Percentiles rank a stretch among this genome's conserved stretches.
Conservation (phyloP, 106 monocot species). For the Acorus calamus region DNA sequence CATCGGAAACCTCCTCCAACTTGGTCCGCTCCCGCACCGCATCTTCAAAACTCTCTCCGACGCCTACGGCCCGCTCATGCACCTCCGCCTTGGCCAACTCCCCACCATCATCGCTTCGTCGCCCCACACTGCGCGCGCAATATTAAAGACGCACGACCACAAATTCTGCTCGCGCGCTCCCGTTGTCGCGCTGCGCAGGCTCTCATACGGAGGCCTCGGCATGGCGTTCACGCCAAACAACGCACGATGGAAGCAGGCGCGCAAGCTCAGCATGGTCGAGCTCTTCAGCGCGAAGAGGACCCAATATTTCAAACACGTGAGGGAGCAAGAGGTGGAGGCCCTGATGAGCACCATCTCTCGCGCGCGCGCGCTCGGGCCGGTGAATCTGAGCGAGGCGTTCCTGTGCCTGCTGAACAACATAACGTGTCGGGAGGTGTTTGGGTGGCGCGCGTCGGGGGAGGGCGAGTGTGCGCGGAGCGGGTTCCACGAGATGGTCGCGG, state of each 20-base stretch:
- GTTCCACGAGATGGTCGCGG: constrained; percentile 11
- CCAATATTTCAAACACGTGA: constrained; percentile 4
- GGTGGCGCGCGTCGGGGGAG: not conserved
- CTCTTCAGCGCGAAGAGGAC: constrained; percentile 9
- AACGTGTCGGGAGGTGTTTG: constrained; percentile 8
- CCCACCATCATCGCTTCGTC: constrained; percentile 23
- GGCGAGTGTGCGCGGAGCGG: constrained; percentile 7
- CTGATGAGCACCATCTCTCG: constrained; percentile 2
- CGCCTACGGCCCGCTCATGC: constrained; percentile 28
- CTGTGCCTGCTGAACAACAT: constrained; percentile 10
- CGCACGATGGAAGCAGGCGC: constrained; percentile 6
- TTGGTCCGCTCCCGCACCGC: constrained; percentile 15
- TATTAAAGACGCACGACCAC: constrained; percentile 18
- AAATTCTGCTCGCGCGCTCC: constrained; percentile 6
- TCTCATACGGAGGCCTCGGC: constrained; percentile 7
- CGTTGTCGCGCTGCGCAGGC: not conserved
- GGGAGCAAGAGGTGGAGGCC: constrained; percentile 12
- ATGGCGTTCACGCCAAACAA: constrained; percentile 20
- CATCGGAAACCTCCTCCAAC: constrained; percentile 18
- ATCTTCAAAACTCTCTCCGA: constrained; percentile 13
- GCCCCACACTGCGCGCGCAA: not conserved
- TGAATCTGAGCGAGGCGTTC: constrained; percentile 25
- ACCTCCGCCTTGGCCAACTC: constrained; percentile 13
- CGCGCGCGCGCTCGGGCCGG: not conserved
- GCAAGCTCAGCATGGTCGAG: constrained; percentile 8